Conservation (phyloP, 163 green algal species). For the Chlorella variabilis region DNA sequence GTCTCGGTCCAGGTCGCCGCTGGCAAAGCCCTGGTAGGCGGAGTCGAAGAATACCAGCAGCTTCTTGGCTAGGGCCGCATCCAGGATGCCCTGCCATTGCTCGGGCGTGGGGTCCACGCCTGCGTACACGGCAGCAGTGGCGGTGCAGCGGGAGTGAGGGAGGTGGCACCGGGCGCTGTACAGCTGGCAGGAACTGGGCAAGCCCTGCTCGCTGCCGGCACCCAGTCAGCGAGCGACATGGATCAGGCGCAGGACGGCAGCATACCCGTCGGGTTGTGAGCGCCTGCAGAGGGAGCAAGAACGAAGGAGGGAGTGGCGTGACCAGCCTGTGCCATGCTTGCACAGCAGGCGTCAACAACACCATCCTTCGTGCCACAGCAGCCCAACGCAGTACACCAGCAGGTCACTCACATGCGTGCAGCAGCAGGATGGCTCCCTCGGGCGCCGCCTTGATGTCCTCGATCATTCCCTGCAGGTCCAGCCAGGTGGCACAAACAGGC, state of each 20-base stretch:
- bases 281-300: conserved; percentile 28
- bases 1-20: conserved; percentile 91
- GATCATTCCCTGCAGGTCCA: conserved; percentile 73
- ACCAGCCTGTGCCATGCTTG: neutral
- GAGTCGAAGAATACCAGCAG: conserved; percentile 94
- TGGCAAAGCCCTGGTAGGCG: conserved; percentile 95
- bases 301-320: neutral
- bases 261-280: conserved; percentile 98
- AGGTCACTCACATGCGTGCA: conserved; percentile 73
- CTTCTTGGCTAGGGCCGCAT: conserved; percentile 72
- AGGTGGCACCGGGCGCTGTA: too few relatives aligned
- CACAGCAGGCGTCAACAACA: too few relatives aligned
- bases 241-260: too few relatives aligned
- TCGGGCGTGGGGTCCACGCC: conserved; percentile 95
- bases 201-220: too few relatives aligned
- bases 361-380: neutral
- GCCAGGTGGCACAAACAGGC: too few relatives aligned
- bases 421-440: conserved; percentile 88
- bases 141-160: neutral
- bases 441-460: conserved; percentile 87
- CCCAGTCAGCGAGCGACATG: too few relatives aligned
- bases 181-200: too few relatives aligned
- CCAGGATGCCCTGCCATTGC: conserved; percentile 93
- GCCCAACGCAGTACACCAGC: too few relatives aligned
- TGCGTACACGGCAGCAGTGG: neutral